Evolutionary conservation across 768 basidiomycete genomes (phyloP).

Genomic region (Phylloporus scabripes): DNA sequence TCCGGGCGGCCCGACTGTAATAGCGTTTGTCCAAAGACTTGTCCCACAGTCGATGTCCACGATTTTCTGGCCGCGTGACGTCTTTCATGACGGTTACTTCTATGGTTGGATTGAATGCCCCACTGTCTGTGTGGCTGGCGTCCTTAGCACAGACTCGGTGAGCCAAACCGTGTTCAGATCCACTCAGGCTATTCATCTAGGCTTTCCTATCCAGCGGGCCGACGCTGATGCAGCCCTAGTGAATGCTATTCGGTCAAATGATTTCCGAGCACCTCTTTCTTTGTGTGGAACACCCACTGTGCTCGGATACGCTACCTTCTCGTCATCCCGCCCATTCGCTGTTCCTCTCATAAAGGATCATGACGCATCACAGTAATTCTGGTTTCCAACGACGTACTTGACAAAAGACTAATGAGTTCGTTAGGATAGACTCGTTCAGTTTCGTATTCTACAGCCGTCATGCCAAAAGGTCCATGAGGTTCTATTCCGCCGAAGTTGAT

Average conservation of each 20-base stretch:
- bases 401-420: constrained; percentile 7
- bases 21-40: neutral
- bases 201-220: constrained; percentile 5
- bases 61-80: constrained; percentile 57
- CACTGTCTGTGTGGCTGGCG: constrained; percentile 46
- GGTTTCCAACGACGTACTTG: neutral
- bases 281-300: constrained; percentile 23
- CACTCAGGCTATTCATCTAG: constrained; percentile 1
- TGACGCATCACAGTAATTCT: constrained; percentile 19
- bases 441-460: constrained; percentile 53
- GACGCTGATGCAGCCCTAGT: constrained; percentile 13
- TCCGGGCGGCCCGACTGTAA: constrained; percentile 5
- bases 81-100: constrained; percentile 41
- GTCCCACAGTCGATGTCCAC: constrained; percentile 27
- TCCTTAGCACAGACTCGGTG: constrained; percentile 36
- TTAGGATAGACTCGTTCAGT: constrained; percentile 17
- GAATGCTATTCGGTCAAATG: constrained; percentile 11
- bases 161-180: constrained; percentile 1
- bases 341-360: constrained; percentile 31
- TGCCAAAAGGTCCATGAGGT: constrained; percentile 51
- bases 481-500: constrained; percentile 48
- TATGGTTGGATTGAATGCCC: constrained; percentile 54
- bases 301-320: constrained; percentile 26
- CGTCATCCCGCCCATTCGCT: constrained; percentile 4
- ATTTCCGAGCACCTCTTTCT: constrained; percentile 14